Base-by-base conservation (phyloP, 805 yeast species). In the Cyberlindnera bimundalis region DNA sequence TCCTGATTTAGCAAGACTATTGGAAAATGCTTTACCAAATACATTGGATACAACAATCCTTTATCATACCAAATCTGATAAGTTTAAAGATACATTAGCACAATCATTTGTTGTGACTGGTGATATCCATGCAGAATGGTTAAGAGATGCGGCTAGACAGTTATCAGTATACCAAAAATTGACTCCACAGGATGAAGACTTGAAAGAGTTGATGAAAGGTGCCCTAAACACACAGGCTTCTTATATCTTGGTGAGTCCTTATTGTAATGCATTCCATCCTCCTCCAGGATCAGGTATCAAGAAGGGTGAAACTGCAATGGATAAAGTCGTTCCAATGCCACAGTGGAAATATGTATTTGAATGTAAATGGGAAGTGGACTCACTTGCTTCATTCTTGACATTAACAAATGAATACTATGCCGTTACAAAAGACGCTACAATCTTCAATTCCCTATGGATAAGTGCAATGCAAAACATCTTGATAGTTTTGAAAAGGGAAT, bases 41-140 rank as follows among this genome's bases (percentile, higher is more conserved):
- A 88, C 96, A 0, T 64, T 88, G 39, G 96, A 88, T 55, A 88
- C 96, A 1, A 87, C 96, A 0, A 76, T 88, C 35, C 66, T 84
- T 39, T 88, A 88, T 86, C 87, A 82, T 59, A 35, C 43, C 6
- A 23, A 47, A 29, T 18, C 40, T 9, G 35, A 35, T 13, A 11
- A 42, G 36, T 20, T 8, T 6, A 35, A 21, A 8, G 41, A 40
- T 6, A 48, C 43, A 18, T 51, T 41, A 9, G 76, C 89, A 1
- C 76, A 79, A 46, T 70, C 95, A 1, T 88, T 88, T 61, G 75
- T 88, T 1, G 91, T 87, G 24, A 88, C 96, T 0, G 96, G 96
- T 9, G 96, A 88, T 56, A 88, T 88, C 41, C 89, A 86, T 59
- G 96, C 96, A 2, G 96, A 88, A 61, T 88, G 96, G 96, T 65